Percentiles rank a stretch among this genome's conserved stretches.
These are phyloP conservation scores for Blastobotrys indianensis DNA, from an alignment of 1,139 yeast genomes.

Conservation along the genomic window DNA sequence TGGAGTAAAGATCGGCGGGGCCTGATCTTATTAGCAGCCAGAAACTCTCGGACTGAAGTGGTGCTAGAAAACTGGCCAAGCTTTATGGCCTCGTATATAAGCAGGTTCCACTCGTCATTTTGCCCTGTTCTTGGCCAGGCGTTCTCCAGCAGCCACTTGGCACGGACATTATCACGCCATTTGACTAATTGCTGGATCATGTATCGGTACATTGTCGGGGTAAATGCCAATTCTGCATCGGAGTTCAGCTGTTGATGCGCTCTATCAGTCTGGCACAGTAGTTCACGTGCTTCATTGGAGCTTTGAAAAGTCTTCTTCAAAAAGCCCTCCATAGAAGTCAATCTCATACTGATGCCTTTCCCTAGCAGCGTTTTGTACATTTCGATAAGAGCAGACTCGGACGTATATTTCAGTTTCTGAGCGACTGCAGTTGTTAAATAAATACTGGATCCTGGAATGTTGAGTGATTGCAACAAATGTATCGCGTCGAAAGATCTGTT, in stretches of 20 bases:
- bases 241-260: constrained; percentile 10
- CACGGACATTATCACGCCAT: constrained; percentile 10
- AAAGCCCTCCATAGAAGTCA: constrained; percentile 5
- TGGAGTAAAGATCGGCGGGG: constrained; percentile 18
- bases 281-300: constrained; percentile 20
- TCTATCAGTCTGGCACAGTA: constrained; percentile 20
- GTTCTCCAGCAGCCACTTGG: constrained; percentile 20
- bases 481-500: too few species aligned
- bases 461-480: too few species aligned
- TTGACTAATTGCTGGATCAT: constrained; percentile 15
- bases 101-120: constrained; percentile 11
- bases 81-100: constrained; percentile 22
- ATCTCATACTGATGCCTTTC: constrained; percentile 15
- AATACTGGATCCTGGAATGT: too few species aligned
- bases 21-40: constrained; percentile 12
- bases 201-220: constrained; percentile 15
- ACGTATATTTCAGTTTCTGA: constrained; percentile 11
- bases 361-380: constrained; percentile 20
- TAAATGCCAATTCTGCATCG: constrained; percentile 10
- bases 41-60: constrained; percentile 20
- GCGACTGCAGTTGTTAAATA: too few species aligned
- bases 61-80: constrained; percentile 24
- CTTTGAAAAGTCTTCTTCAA: constrained; percentile 16
- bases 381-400: constrained; percentile 17
- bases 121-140: constrained; percentile 10